Evolutionary conservation across 495 filamentous ascomycete genomes (phyloP).

Genomic region (Penicillium verhagenii): DNA sequence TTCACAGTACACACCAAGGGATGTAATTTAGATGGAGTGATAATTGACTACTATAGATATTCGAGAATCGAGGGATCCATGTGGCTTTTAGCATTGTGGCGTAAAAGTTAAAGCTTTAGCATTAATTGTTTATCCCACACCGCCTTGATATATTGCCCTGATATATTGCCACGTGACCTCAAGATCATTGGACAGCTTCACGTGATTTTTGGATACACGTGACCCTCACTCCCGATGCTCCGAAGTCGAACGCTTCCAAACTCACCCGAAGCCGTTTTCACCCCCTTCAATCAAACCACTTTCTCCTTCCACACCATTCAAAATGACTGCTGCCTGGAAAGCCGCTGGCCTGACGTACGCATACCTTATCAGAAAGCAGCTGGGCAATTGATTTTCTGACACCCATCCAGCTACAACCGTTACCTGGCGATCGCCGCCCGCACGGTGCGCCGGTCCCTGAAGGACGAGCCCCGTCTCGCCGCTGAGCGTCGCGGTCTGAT

Average conservation of each 20-base stretch:
- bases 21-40: no score
- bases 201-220: conserved; percentile 24
- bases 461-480: conserved; percentile 81
- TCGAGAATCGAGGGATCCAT: no score
- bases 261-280: conserved; percentile 31
- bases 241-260: conserved; percentile 43
- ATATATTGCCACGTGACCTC: conserved; percentile 10
- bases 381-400: conserved; percentile 28
- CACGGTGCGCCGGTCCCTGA: conserved; percentile 78
- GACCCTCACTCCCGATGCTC: conserved; percentile 40
- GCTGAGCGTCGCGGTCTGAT: conserved; percentile 89
- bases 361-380: neutral
- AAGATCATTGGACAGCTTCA: neutral
- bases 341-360: conserved; percentile 91
- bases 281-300: conserved; percentile 31
- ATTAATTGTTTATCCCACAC: no score
- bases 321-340: conserved; percentile 99
- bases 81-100: no score
- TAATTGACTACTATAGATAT: no score
- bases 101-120: no score
- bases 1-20: no score
- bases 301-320: conserved; percentile 47
- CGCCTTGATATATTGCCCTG: no score
- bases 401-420: conserved; percentile 48
- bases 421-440: conserved; percentile 57